These are phyloP conservation scores for Pythium rishiriense DNA, from an alignment of 352 stramenopile species.

Conservation along the genomic window DNA sequence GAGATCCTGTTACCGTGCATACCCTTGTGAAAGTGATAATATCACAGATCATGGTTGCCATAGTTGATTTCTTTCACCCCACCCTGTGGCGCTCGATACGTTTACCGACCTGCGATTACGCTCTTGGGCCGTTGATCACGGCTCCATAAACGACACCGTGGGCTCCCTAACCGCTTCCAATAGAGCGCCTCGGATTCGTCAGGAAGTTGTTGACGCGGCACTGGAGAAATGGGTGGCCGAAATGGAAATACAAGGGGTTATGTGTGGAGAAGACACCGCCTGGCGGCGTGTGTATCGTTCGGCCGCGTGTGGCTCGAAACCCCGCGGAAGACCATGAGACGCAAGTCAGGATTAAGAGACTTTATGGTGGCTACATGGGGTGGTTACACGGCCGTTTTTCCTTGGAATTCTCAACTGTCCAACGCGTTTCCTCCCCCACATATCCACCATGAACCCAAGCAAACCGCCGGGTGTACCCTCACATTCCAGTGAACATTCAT, in stretches of 20 bases:
- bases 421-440: not conserved
- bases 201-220: not conserved
- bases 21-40: not conserved
- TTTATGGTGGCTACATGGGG: no score
- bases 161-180: not conserved
- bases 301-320: no score
- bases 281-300: not conserved
- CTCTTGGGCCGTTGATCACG: not conserved
- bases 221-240: conserved; percentile 1
- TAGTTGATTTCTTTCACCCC: not conserved
- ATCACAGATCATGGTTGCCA: not conserved
- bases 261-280: no score
- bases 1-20: no score
- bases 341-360: no score
- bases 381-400: no score
- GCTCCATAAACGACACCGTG: not conserved
- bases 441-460: not conserved
- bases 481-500: not conserved
- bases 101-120: conserved; percentile 7
- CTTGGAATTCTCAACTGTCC: no score
- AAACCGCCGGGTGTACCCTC: not conserved
- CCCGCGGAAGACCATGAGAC: no score
- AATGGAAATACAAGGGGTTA: no score
- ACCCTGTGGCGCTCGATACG: not conserved
- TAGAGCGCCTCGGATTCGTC: conserved; percentile 4